Conservation (phyloP, 768 basidiomycete species). For the Coprinopsis cinerea region DNA sequence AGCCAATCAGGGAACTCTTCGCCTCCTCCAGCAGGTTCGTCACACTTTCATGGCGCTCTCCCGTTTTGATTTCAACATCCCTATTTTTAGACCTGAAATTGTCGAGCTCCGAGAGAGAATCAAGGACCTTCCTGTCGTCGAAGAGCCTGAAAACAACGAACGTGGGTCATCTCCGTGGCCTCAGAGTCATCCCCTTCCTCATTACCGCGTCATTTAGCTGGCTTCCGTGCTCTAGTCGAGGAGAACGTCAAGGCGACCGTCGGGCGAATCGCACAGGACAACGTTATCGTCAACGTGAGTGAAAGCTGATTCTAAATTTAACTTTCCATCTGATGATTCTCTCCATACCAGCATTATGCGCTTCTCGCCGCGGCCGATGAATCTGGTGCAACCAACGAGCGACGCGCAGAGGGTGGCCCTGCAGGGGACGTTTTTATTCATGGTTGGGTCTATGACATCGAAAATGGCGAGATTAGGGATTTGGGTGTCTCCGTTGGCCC, state of each 20-base stretch:
- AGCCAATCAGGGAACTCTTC: conserved; percentile 32
- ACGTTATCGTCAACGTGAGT: conserved; percentile 17
- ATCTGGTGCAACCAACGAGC: neutral
- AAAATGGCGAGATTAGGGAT: conserved; percentile 38
- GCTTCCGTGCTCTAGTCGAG: conserved; percentile 23
- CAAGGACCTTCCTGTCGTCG: conserved; percentile 13
- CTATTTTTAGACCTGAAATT: conserved; percentile 27
- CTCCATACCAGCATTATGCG: conserved; percentile 11
- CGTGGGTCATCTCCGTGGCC: conserved; percentile 19
- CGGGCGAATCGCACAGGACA: conserved; percentile 16
- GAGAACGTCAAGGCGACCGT: conserved; percentile 15
- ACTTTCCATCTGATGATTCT: neutral
- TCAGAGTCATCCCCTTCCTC: neutral
- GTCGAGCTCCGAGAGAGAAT: conserved; percentile 25
- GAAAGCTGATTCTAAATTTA: neutral
- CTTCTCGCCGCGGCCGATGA: conserved; percentile 8
- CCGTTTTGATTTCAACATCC: neutral
- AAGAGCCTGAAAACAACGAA: conserved; percentile 24
- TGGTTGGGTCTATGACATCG: conserved; percentile 51
- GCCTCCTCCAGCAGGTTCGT: conserved; percentile 26
- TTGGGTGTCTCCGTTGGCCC: conserved; percentile 31
- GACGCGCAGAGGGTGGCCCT: conserved; percentile 8
- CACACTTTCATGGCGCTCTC: neutral
- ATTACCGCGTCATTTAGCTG: conserved; percentile 20
- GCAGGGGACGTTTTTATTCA: conserved; percentile 30